A percentile compares a stretch with the other conserved stretches of the same genome.
Evolutionary conservation across 306 rosid species (phyloP).

Genomic region (Delonix regia): DNA sequence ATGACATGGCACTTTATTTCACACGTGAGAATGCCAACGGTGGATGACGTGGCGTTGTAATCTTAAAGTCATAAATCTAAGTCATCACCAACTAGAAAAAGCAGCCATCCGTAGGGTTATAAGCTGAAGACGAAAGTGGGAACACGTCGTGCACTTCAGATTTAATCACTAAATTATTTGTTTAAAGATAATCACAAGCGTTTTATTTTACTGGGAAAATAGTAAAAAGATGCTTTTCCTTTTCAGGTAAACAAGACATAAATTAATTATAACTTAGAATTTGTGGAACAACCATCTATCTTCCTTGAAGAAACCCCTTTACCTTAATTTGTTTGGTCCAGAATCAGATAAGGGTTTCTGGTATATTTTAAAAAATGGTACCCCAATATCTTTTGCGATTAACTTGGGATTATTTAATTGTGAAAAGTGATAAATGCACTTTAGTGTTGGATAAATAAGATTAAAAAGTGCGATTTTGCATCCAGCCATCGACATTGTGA

Average conservation of each 20-base stretch:
- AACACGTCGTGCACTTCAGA: neutral
- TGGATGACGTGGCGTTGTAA: neutral
- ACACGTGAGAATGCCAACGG: neutral
- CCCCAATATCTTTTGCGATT: slow-evolving; percentile 37
- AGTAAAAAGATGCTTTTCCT: neutral
- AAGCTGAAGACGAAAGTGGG: too few species aligned
- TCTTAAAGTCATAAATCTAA: neutral
- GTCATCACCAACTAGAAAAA: neutral
- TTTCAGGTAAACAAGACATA: slow-evolving; percentile 19
- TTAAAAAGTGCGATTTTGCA: slow-evolving; percentile 36
- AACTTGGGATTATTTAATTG: slow-evolving; percentile 34
- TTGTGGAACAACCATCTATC: neutral
- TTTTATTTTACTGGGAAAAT: neutral
- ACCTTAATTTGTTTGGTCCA: slow-evolving; percentile 36
- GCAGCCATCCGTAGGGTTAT: too few species aligned
- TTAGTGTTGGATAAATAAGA: slow-evolving; percentile 30
- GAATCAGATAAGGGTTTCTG: slow-evolving; percentile 44
- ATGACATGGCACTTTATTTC: slow-evolving; percentile 36
- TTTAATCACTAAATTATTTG: neutral
- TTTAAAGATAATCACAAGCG: neutral
- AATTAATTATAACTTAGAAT: neutral
- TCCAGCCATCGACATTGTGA: slow-evolving; percentile 39
- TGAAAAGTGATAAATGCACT: slow-evolving; percentile 34
- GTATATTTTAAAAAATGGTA: neutral
- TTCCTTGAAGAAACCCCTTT: neutral